Evolutionary conservation across 805 yeast genomes (phyloP).

Genomic region (Barnettozyma populi): DNA sequence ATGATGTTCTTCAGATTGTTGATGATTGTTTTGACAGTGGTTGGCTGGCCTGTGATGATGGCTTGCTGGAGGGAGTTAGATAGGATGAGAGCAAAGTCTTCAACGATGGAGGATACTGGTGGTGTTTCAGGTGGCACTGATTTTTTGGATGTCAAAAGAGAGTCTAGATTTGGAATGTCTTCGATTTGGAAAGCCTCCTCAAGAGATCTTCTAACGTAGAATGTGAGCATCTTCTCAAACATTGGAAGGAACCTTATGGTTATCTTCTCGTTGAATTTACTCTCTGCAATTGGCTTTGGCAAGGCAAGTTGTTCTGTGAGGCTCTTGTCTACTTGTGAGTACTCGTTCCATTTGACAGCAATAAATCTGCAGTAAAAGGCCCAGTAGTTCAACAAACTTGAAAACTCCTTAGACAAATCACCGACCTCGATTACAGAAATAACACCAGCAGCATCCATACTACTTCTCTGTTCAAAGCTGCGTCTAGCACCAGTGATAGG

Average conservation of each 20-base stretch:
- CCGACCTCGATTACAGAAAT: slow-evolving; percentile 60
- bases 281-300: slow-evolving; percentile 48
- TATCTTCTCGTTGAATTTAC: slow-evolving; percentile 54
- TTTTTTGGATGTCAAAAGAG: slow-evolving; percentile 25
- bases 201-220: slow-evolving; percentile 69
- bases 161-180: slow-evolving; percentile 56
- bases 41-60: slow-evolving; percentile 63
- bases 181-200: slow-evolving; percentile 80
- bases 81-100: slow-evolving; percentile 72
- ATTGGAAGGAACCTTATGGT: slow-evolving; percentile 48
- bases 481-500: slow-evolving; percentile 11
- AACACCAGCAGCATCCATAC: slow-evolving; percentile 29
- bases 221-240: slow-evolving; percentile 58
- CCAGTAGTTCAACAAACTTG: slow-evolving; percentile 83
- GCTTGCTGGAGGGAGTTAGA: slow-evolving; percentile 61
- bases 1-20: slow-evolving; percentile 52
- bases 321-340: slow-evolving; percentile 22
- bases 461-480: slow-evolving; percentile 27
- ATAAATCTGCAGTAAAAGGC: slow-evolving; percentile 69
- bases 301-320: slow-evolving; percentile 26
- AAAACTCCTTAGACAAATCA: slow-evolving; percentile 61
- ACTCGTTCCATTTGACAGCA: slow-evolving; percentile 59
- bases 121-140: slow-evolving; percentile 44
- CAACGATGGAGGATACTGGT: slow-evolving; percentile 79
- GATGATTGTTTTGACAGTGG: slow-evolving; percentile 49